phyloP scores from a whole-genome alignment of 257 asterid genomes.

The Solanum ahanhuiri region DNA sequence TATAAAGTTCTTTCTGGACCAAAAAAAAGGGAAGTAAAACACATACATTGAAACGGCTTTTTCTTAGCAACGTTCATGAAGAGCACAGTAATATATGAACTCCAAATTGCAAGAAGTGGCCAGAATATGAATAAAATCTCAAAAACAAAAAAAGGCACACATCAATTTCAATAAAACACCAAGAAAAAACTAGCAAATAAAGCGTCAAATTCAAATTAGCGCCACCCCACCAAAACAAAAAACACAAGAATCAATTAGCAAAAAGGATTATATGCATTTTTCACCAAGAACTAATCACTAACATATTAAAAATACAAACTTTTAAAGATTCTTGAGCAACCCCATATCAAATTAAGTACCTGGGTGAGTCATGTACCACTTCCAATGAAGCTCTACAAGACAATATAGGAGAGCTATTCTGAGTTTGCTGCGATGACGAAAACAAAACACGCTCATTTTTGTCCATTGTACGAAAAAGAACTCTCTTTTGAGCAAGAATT shows the following conservation, averaged over 20 bases:
- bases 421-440: not conserved
- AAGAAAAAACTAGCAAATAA: not conserved
- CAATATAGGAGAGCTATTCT: not conserved
- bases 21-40: not conserved
- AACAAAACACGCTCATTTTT: not conserved
- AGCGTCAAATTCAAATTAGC: not conserved
- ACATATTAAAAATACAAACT: not conserved
- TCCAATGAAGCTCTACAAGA: conserved; percentile 31
- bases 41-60: not conserved
- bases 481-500: not conserved
- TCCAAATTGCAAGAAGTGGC: not conserved
- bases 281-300: not conserved
- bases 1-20: not conserved
- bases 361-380: conserved; percentile 14
- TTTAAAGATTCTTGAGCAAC: not conserved
- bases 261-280: not conserved
- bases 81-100: not conserved
- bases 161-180: not conserved
- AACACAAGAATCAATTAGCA: not conserved
- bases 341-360: conserved; percentile 11
- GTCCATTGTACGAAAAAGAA: not conserved
- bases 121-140: not conserved
- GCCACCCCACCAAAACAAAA: not conserved
- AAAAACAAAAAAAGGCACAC: not conserved
- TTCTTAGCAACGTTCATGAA: not conserved